phyloP scores from a whole-genome alignment of 768 basidiomycete species.

The Hypsizygus marmoreus region DNA sequence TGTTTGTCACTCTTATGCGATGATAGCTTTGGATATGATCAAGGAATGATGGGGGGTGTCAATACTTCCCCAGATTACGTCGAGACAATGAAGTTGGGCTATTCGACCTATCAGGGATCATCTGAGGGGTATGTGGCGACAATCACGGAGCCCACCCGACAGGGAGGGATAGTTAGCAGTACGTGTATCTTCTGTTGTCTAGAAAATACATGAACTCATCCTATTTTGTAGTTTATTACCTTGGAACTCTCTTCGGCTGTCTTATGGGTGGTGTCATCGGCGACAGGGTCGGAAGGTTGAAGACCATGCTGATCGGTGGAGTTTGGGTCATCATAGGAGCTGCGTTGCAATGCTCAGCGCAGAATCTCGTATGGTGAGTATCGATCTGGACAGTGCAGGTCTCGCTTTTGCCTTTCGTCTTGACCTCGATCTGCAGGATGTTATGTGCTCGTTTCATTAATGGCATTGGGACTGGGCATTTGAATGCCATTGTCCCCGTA shows the following conservation, averaged over 20 bases:
- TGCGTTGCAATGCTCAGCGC: conserved; percentile 42
- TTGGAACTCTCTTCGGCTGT: conserved; percentile 43
- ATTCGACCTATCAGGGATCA: conserved; percentile 38
- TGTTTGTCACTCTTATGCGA: neutral
- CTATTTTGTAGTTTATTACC: conserved; percentile 34
- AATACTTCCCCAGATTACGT: conserved; percentile 48
- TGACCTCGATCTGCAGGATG: conserved; percentile 34
- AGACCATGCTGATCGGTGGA: conserved; percentile 41
- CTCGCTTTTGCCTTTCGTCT: neutral
- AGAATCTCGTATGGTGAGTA: conserved; percentile 41
- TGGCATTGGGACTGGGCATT: conserved; percentile 44
- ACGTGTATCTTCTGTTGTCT: conserved; percentile 6
- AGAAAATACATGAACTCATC: neutral
- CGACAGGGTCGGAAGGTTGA: conserved; percentile 41
- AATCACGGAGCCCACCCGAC: conserved; percentile 42
- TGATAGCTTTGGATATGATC: conserved; percentile 51
- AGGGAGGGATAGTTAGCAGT: conserved; percentile 49
- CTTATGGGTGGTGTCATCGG: conserved; percentile 42
- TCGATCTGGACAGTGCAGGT: neutral
- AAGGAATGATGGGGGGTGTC: conserved; percentile 52
- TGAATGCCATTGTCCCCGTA: conserved; percentile 47
- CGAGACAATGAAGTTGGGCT: conserved; percentile 39
- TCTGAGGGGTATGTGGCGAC: conserved; percentile 44
- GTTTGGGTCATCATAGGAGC: conserved; percentile 44
- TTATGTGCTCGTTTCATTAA: conserved; percentile 45